Evolutionary conservation across 306 rosid species (phyloP).

Genomic region (Dalbergia oliveri): DNA sequence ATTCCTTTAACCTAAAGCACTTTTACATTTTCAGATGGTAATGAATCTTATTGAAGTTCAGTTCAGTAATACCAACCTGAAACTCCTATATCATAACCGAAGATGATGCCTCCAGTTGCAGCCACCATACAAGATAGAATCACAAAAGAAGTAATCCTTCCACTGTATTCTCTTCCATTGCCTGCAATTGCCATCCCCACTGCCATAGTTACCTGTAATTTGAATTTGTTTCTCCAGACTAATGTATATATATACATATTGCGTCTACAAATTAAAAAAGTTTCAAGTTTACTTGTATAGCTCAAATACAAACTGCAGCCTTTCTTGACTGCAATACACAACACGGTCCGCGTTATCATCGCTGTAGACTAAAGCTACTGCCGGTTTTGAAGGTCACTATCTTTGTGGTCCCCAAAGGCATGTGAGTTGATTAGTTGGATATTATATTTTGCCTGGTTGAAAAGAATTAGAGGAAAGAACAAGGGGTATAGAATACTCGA

Average conservation of each 20-base stretch:
- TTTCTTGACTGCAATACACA: slow-evolving; percentile 15
- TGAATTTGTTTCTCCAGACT: neutral
- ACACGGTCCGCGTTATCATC: neutral
- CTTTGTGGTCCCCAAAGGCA: neutral
- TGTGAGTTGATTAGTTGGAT: slow-evolving; percentile 4
- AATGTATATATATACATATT: too few relatives aligned
- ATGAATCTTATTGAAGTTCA: too few relatives aligned
- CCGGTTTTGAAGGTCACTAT: neutral
- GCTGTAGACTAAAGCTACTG: neutral
- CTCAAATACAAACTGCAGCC: slow-evolving; percentile 5
- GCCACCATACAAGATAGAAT: slow-evolving; percentile 1
- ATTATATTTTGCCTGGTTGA: neutral
- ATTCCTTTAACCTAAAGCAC: too few relatives aligned
- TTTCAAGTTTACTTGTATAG: neutral
- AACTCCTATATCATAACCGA: neutral
- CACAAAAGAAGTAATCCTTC: neutral
- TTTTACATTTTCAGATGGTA: too few relatives aligned
- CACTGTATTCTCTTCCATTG: neutral
- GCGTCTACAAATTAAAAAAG: neutral
- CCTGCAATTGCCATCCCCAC: neutral
- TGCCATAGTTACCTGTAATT: neutral
- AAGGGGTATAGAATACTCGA: neutral
- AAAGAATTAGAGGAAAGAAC: neutral
- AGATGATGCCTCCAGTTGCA: neutral
- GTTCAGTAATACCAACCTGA: neutral